A percentile compares a stretch with the other conserved stretches of the same genome.
Conservation (phyloP, 352 stramenopile genomes). For the Globisporangium echinulatum region DNA sequence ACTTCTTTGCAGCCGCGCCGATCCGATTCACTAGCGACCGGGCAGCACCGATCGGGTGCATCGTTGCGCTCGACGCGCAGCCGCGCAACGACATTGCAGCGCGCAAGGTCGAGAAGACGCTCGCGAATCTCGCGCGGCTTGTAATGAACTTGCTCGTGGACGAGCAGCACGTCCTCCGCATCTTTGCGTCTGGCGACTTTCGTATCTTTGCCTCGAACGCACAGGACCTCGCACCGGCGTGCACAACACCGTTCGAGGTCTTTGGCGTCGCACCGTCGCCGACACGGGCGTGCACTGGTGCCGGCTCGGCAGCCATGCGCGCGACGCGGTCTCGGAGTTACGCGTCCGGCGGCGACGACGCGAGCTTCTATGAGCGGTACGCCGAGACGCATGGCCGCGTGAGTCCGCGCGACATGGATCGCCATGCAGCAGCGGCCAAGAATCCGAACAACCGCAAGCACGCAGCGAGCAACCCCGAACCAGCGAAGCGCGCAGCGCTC, state of each 20-base stretch:
- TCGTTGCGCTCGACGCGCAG: slow-evolving; percentile 55
- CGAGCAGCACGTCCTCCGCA: too few relatives aligned
- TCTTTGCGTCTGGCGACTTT: too few relatives aligned
- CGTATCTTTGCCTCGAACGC: too few relatives aligned
- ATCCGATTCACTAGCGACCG: slow-evolving; percentile 17
- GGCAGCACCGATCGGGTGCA: slow-evolving; percentile 35
- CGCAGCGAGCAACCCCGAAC: slow-evolving; percentile 10
- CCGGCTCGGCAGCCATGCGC: slow-evolving; percentile 9
- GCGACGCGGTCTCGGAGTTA: slow-evolving; percentile 8
- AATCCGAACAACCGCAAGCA: slow-evolving; percentile 3
- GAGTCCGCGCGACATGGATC: too few relatives aligned
- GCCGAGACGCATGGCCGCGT: too few relatives aligned
- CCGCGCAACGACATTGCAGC: slow-evolving; percentile 24
- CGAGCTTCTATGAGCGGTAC: too few relatives aligned
- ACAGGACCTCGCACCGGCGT: slow-evolving; percentile 12
- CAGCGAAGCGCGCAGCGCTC: background rate
- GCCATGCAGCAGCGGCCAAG: too few relatives aligned
- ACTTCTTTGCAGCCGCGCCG: slow-evolving; percentile 57
- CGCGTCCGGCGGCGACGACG: background rate
- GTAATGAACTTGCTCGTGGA: too few relatives aligned
- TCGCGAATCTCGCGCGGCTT: too few relatives aligned
- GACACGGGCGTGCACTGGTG: background rate
- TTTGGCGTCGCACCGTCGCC: too few relatives aligned
- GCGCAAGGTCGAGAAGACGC: slow-evolving; percentile 30
- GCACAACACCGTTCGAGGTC: slow-evolving; percentile 34